These are phyloP conservation scores for Dactylorhiza incarnata DNA, from an alignment of 106 monocot species.

Conservation along the genomic window DNA sequence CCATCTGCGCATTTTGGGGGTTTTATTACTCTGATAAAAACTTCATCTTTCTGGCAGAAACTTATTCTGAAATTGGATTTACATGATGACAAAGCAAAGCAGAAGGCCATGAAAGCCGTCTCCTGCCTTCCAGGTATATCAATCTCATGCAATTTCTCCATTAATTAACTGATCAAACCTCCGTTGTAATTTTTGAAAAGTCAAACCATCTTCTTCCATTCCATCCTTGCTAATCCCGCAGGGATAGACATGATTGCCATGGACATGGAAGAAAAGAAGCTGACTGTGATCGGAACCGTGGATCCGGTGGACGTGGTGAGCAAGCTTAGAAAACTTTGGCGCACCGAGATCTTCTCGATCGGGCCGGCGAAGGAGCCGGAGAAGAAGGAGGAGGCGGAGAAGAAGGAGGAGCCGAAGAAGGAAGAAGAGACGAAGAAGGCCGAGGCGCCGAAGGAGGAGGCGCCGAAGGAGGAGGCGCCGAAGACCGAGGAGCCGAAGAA, in stretches of 20 bases:
- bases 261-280: conserved; percentile 29
- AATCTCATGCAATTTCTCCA: not conserved
- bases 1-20: too few relatives aligned
- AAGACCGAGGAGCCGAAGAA: conserved; percentile 12
- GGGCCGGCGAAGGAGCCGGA: conserved; percentile 32
- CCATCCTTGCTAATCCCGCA: not conserved
- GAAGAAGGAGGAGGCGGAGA: conserved; percentile 31
- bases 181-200: not conserved
- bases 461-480: conserved; percentile 14
- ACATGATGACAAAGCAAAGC: conserved; percentile 45
- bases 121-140: conserved; percentile 27
- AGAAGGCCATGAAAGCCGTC: conserved; percentile 43
- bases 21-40: conserved; percentile 4
- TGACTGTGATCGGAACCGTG: conserved; percentile 27
- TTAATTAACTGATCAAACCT: not conserved
- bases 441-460: conserved; percentile 10
- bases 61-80: conserved; percentile 39
- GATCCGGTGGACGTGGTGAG: conserved; percentile 27
- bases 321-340: conserved; percentile 27
- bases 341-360: conserved; percentile 13
- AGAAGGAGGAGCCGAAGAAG: conserved; percentile 21
- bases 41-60: conserved; percentile 23
- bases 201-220: not conserved
- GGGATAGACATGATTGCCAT: conserved; percentile 29
- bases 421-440: conserved; percentile 18